Evolutionary conservation across 2,329 filamentous ascomycete genomes (phyloP), one percentile per base, ranked within the genome.

Genomic region (Bisporella sp.): DNA sequence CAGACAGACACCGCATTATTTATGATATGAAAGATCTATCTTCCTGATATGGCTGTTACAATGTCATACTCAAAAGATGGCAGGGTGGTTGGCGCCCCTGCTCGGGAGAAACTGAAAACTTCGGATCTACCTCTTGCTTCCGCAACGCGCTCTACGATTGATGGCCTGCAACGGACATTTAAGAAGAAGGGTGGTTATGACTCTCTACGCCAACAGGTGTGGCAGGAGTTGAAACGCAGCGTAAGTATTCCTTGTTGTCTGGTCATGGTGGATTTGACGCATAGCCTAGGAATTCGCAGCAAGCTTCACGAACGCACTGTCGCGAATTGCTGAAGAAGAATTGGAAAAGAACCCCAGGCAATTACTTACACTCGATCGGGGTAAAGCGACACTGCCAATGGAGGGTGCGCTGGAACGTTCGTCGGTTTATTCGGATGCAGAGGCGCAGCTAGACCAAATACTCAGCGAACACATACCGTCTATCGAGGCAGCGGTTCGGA

Each of bases 151-250:
- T 77, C 79, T 1, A 82, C 84, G 1, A 89, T 92, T 50, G 87
- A 91, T 59, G 78, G 76, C 12, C 76, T 92, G 28, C 79, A 87
- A n/a, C 84, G 88, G 63, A 84, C 79, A 8, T 92, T 91, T 71
- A 91, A 91, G 69, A 92, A 91, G 71, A 89, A 89, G 68, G 88
- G 88, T 54, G 85, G 86, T 51, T 93, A 91, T 63, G 88, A 93
- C 68, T 73, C 77, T 11, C 78, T 91, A 56, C 82, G 87, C 54
- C 91, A 89, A 64, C 78, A 87, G 60, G 76, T 88, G 8, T 89
- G 87, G 78, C 80, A 86, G 43, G 82, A 87, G 51, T 88, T 89
- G 58, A 81, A 84, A 62, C 77, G 79, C 31, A 84, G 81, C 58
- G 85, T 89, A 76, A 51, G 62, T 46, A 46, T 21, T 21, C 5